Percentiles rank a stretch among this genome's conserved stretches.
Evolutionary conservation across 176 grass and related monocot species (phyloP).

Genomic region (Cocos nucifera): DNA sequence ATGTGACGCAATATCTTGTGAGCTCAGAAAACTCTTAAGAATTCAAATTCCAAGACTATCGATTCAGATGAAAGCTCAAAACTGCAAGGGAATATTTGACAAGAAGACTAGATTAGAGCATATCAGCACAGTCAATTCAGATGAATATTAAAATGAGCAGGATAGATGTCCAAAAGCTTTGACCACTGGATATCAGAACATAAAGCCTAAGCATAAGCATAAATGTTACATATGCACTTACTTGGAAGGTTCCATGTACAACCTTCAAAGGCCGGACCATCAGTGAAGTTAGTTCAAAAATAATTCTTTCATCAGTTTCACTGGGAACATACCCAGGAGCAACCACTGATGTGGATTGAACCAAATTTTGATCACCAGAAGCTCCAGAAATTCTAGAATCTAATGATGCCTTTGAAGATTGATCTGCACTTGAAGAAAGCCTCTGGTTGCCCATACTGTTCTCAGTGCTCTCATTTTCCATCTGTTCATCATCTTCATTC

Average conservation of each 20-base stretch:
- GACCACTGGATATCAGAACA: neutral
- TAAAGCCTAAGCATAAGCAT: neutral
- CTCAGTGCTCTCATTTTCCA: conserved; percentile 42
- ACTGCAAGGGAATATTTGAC: too few species aligned
- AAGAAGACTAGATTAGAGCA: too few species aligned
- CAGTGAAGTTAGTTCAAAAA: conserved; percentile 77
- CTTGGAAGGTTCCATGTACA: conserved; percentile 86
- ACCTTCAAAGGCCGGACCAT: conserved; percentile 96
- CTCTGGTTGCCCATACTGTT: conserved; percentile 47
- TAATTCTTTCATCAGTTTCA: conserved; percentile 87
- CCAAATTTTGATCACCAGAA: conserved; percentile 62
- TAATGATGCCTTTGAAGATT: conserved; percentile 47
- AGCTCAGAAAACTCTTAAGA: too few species aligned
- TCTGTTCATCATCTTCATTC: conserved; percentile 67
- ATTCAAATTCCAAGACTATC: too few species aligned
- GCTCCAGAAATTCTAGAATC: conserved; percentile 58
- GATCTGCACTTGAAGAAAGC: conserved; percentile 37
- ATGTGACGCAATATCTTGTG: too few species aligned
- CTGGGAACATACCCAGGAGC: conserved; percentile 77
- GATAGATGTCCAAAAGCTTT: neutral
- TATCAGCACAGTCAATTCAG: too few species aligned
- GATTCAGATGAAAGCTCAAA: too few species aligned
- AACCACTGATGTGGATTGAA: conserved; percentile 47
- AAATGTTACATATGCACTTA: conserved; percentile 43
- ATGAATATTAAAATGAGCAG: too few species aligned